Base-by-base conservation (phyloP, 169 alveolate genomes). In the Amoebophrya sp. region DNA sequence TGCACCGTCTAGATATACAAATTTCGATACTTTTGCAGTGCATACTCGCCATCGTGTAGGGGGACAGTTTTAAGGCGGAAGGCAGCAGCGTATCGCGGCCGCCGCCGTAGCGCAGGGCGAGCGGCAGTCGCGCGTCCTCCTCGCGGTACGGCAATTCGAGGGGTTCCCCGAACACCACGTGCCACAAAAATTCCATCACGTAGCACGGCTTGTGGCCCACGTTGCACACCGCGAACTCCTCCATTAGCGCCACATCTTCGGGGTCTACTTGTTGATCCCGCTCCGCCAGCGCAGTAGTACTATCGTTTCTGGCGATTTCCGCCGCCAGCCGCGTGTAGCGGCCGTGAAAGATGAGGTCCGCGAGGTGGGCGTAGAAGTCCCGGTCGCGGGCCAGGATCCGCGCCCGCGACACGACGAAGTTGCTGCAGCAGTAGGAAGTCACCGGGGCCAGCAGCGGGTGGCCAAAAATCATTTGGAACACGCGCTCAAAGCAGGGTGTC, bases 141-240 rank as follows among this genome's bases (percentile, higher is more conserved):
- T 25, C 77, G 23, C 91, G 25, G 33, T 18, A 41, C 40, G 77
- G 83, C 35, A 89, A 39, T 23, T 41, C 77, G 23, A 25, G 41
- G 12, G 38, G 41, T 39, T 89, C 91, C 25, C 91, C 91, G 77
- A 89, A 41, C 23, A 89, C 77, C 29, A 89, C 77, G 91, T 89
- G 91, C 91, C 91, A 89, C 77, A 89, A 29, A 38, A 40, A 89
- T n/a, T 89, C 91, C 41, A 89, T 40, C 29, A 89, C 91, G 77
- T 89, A 89, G 77, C 91, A 89, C 89, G 89, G 89, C 89, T 77
- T 77, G 40, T 23, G 12, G 14, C 89, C 39, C 39, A 32, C 89
- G 40, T 77, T 47, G 18, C 66, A 47, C 29, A 47, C 18, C 29
- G 66, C 18, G 66, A 47, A 47, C 7, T 47, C 18, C 18, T 47